Base-by-base conservation (phyloP, 2,329 filamentous ascomycete genomes). In the Helotiales sp. region DNA sequence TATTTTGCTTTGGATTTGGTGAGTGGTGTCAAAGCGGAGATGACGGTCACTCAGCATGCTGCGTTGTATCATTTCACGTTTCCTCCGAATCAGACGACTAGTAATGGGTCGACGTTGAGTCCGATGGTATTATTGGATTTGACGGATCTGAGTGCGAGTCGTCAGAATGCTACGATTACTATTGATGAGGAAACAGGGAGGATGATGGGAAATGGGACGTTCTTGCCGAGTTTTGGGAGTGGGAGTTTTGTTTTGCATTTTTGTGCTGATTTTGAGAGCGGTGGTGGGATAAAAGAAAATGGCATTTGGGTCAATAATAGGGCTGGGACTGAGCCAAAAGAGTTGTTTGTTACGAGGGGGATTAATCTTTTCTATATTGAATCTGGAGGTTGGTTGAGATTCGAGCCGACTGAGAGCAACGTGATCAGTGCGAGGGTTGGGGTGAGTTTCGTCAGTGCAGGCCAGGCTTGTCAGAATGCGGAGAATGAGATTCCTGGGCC, bases 51-150 rank as follows among this genome's bases (percentile, higher is more conserved):
- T 0, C 80, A 86, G 22, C 85, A 83, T 64, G 79, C 85, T 1
- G 83, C 85, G 5, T 68, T 91, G 2, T 89, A 89, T 70, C 77
- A 79, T 15, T 89, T 90, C 67, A 83, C 77, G 0, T 89, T 89
- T 56, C 65, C 84, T 0, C 12, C 30, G 15, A 69, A 72, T 13
- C 62, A 52, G 6, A 71, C 72, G 0, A 60, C 66, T 0, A 73
- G 75, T 24, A 44, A 44, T 44, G 75, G 73, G 1, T 69, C 72
- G 34, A 58, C 53, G 1, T 55, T 63, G 5, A 64, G 60, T 63
- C 87, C 87, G 1, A 75, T 89, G 15, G 80, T 90, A 19, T 70
- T 89, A 2, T 79, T 88, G 42, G 87, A 90, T 61, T 73, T 90
- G 13, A 80, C 79, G 2, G 87, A 90, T 68, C 73, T 90, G 22